Evolutionary conservation across 2,329 filamentous ascomycete species (phyloP), one percentile per base, ranked within the genome.

Genomic region (Phialocephala subalpina): DNA sequence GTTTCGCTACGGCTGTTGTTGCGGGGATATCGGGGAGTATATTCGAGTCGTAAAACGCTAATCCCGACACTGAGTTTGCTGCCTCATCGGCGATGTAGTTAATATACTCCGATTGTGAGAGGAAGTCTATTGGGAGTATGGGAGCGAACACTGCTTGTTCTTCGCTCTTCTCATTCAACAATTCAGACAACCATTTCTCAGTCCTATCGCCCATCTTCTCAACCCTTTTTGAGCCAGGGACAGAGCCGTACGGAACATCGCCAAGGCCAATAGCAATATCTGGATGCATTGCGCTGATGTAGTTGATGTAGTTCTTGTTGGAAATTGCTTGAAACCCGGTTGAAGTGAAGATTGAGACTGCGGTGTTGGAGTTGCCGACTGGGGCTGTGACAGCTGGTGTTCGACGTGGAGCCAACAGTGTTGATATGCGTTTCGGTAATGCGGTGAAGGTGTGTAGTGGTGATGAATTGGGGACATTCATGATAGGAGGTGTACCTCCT

Each of bases 121-220:
- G 84, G 66, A 89, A 88, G 29, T 91, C 86, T 0, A 97, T 84
- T 0, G 95, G 92, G 22, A 97, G 83, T 0, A 97, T 82, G 0
- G 89, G 87, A 2, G 90, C 84, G 78, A 91, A 87, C 69, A 91
- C 79, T 3, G 82, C 78, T 29, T 75, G 72, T 20, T 74, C 73
- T 29, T 68, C 70, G n/a, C 74, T 70, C 22, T 77, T 75, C 22
- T 73, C 66, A 12, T 77, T 79, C 40, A 94, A 82, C 59, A 93
- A 87, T 68, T 91, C 86, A 27, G 87, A 86, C 20, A 95, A 82
- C 93, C 94, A 98, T 42, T 87, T 85, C 76, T 96, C 91, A 0
- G 93, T 97, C 64, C 95, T 86, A 74, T 96, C 93, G 27, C 89
- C 90, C 89, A 97, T 97, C 74, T 92, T 94, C 40, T 88, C 83